These are phyloP conservation scores for Phoma sp. DNA, from an alignment of 2,329 filamentous ascomycete genomes.

Conservation along the genomic window DNA sequence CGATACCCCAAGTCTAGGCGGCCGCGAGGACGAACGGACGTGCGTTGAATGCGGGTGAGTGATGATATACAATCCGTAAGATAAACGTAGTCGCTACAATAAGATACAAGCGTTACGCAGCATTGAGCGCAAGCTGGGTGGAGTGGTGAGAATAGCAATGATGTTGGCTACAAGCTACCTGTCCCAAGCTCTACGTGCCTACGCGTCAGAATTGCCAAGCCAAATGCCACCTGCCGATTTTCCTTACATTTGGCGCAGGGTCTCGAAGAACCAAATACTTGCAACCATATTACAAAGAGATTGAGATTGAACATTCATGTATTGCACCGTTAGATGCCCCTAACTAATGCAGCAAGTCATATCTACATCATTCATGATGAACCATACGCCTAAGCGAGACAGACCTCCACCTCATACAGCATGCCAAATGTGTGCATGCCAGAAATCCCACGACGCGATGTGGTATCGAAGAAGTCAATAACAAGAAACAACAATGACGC, in stretches of 20 bases:
- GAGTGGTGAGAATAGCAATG: conserved; percentile 23
- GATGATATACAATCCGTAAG: background rate
- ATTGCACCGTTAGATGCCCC: conserved; percentile 20
- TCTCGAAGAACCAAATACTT: background rate
- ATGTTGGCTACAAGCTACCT: conserved; percentile 34
- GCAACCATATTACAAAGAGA: background rate
- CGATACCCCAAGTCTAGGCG: conserved; percentile 16
- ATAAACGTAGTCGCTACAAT: background rate
- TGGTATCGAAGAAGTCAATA: conserved; percentile 50
- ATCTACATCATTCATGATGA: conserved; percentile 46
- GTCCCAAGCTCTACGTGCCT: conserved; percentile 30
- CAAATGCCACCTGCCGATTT: conserved; percentile 6
- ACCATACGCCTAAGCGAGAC: conserved; percentile 43
- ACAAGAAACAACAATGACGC: conserved; percentile 39
- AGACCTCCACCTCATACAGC: conserved; percentile 36
- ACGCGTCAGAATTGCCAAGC: conserved; percentile 24
- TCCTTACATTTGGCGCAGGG: conserved; percentile 2
- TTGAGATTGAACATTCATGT: conserved; percentile 5
- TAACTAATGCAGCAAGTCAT: conserved; percentile 25
- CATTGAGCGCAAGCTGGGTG: background rate
- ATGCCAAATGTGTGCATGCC: conserved; percentile 42
- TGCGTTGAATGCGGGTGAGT: background rate
- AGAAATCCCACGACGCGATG: conserved; percentile 45
- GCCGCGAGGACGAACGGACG: conserved; percentile 21
- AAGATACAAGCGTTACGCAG: background rate